Evolutionary conservation across 2,329 filamentous ascomycete genomes (phyloP), one percentile per base, ranked within the genome.

Genomic region (Sclerotinia borealis): DNA sequence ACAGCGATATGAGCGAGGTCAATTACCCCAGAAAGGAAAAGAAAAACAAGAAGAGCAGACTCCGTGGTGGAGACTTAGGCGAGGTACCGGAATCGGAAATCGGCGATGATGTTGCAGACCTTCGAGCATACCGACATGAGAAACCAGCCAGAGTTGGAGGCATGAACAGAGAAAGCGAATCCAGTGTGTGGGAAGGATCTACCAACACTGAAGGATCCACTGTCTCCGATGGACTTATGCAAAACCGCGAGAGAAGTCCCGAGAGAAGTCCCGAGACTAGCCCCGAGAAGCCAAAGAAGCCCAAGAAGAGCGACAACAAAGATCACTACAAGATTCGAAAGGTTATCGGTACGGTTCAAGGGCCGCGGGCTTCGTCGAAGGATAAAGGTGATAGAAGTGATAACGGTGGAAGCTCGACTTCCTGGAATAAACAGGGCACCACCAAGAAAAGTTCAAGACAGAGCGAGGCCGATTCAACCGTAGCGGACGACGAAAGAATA

Each of bases 81-180:
- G 66, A 68, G 27, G 63, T 63, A 36, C 64, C 63, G 1, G 72
- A 73, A 52, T 71, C 71, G 39, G 73, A 75, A 31, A 69, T 76
- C 31, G 88, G 90, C 74, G 82, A 81, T 45, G 80, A 80, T 59
- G 87, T 84, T 29, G 80, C 87, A 69, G 79, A 85, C 52, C 84
- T 98, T 63, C 85, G 89, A 64, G 85, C 85, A 39, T 98, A 98
- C 79, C 90, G 93, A 29, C 83, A 92, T 72, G 93, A 98, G 78
- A 91, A 88, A 75, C 80, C 92, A 2, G 93, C 93, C 0, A 84
- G 90, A 59, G 92, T 98, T 2, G 93, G 93, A 41, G 93, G 93
- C 25, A 79, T 98, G 75, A 98, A 98, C 77, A 87, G 88, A 71
- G 82, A 89, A 69, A 83, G 87, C 49, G 93, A 97, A 69, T 90